Evolutionary conservation across 768 basidiomycete genomes (phyloP).

Genomic region (Boletus reticulatus): DNA sequence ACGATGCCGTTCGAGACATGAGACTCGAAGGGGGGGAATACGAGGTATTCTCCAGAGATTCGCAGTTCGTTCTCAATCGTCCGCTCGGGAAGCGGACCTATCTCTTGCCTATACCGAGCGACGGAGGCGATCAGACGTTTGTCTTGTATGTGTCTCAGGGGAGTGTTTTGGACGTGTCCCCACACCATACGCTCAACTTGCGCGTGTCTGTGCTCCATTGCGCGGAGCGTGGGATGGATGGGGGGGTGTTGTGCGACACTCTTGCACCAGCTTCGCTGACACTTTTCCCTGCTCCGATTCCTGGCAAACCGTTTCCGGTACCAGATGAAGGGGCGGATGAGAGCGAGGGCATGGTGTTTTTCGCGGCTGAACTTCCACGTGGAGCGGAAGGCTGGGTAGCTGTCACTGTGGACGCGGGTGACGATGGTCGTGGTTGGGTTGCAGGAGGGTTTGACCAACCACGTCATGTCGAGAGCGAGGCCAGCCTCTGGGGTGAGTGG

Average conservation of each 20-base stretch:
- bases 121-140: slow-evolving; percentile 32
- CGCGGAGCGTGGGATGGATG: slow-evolving; percentile 17
- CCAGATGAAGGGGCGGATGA: slow-evolving; percentile 71
- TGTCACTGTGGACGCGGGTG: slow-evolving; percentile 47
- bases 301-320: slow-evolving; percentile 56
- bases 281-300: slow-evolving; percentile 61
- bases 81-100: slow-evolving; percentile 46
- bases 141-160: slow-evolving; percentile 64
- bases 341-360: slow-evolving; percentile 69
- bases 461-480: slow-evolving; percentile 31
- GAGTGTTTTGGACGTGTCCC: slow-evolving; percentile 46
- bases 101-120: slow-evolving; percentile 42
- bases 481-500: slow-evolving; percentile 43
- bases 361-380: slow-evolving; percentile 46
- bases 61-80: slow-evolving; percentile 41
- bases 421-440: slow-evolving; percentile 60
- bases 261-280: slow-evolving; percentile 49
- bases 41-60: slow-evolving; percentile 36
- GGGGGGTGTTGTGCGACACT: slow-evolving; percentile 34
- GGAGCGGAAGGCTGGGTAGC: slow-evolving; percentile 45
- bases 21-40: slow-evolving; percentile 22
- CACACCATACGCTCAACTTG: slow-evolving; percentile 46
- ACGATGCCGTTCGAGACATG: slow-evolving; percentile 5
- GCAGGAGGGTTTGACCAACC: slow-evolving; percentile 48
- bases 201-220: slow-evolving; percentile 51